A percentile compares a stretch with the other conserved stretches of the same genome.
Conservation (phyloP, 2,329 filamentous ascomycete species). For the Tolypocladium tundrense region DNA sequence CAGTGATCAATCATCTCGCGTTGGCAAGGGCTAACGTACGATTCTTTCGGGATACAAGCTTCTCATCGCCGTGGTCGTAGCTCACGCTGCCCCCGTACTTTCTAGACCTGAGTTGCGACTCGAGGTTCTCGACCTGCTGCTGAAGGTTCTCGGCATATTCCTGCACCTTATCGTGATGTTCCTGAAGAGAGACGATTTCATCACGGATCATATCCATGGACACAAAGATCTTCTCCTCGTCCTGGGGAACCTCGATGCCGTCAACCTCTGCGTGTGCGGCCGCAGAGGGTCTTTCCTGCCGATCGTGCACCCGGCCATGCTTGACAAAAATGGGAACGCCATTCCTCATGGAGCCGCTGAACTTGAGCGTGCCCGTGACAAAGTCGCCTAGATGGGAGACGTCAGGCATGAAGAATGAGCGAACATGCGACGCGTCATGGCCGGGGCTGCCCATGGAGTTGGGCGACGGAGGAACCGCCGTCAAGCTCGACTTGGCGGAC, state of each 20-base stretch:
- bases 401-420: conserved; percentile 44
- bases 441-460: conserved; percentile 21
- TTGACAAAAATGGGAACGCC: conserved; percentile 47
- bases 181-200: conserved; percentile 44
- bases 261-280: conserved; percentile 38
- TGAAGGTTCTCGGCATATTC: conserved; percentile 44
- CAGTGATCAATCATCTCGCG: conserved; percentile 7
- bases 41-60: conserved; percentile 41
- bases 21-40: conserved; percentile 30
- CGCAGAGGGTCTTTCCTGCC: conserved; percentile 19
- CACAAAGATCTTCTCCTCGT: conserved; percentile 48
- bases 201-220: conserved; percentile 53
- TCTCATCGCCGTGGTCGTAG: conserved; percentile 33
- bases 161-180: conserved; percentile 45
- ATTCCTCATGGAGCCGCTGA: conserved; percentile 39
- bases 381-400: conserved; percentile 47
- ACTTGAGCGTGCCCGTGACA: conserved; percentile 42
- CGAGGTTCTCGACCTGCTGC: conserved; percentile 38
- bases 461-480: conserved; percentile 29
- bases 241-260: conserved; percentile 37
- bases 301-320: conserved; percentile 39
- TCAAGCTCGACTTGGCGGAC: conserved; percentile 29
- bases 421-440: conserved; percentile 30
- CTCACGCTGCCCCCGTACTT: conserved; percentile 31
- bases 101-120: conserved; percentile 35